phyloP scores from a whole-genome alignment of 2,329 filamentous ascomycete genomes.

The Cadophora sp. region DNA sequence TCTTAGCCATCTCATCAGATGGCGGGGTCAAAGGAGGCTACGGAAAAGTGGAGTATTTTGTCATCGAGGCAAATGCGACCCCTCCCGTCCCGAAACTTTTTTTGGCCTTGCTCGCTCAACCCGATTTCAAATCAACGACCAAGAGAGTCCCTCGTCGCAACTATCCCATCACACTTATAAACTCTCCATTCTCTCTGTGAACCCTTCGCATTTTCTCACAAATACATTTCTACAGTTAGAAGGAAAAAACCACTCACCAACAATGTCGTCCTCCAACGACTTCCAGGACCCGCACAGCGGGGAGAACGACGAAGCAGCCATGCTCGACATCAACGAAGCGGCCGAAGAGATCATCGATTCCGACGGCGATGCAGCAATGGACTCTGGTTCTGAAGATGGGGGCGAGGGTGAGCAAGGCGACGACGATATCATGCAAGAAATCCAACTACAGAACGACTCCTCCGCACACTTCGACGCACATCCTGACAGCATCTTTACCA shows the following conservation, averaged over 20 bases:
- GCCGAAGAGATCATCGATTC: conserved; percentile 72
- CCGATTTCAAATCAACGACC: conserved; percentile 23
- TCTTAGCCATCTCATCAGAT: background rate
- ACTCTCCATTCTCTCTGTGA: background rate
- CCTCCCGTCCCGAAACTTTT: conserved; percentile 5
- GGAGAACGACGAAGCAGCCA: conserved; percentile 70
- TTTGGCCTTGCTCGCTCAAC: background rate
- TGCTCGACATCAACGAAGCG: conserved; percentile 79
- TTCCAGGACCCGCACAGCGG: conserved; percentile 34
- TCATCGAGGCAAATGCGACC: conserved; percentile 21
- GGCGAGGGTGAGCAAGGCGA: conserved; percentile 63
- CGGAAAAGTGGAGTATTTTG: conserved; percentile 22
- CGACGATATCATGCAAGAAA: conserved; percentile 67
- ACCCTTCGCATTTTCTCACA: background rate
- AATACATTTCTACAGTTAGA: background rate
- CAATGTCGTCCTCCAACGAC: conserved; percentile 39
- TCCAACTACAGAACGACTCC: conserved; percentile 89
- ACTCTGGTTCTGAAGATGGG: conserved; percentile 71
- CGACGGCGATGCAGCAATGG: conserved; percentile 81
- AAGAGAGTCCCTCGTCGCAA: background rate
- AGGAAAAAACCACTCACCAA: background rate
- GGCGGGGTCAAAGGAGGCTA: background rate
- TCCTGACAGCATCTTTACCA: conserved; percentile 91
- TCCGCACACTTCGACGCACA: conserved; percentile 90
- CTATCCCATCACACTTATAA: background rate